Evolutionary conservation across 2,329 filamentous ascomycete genomes (phyloP).

Genomic region (Piedraia hortae): DNA sequence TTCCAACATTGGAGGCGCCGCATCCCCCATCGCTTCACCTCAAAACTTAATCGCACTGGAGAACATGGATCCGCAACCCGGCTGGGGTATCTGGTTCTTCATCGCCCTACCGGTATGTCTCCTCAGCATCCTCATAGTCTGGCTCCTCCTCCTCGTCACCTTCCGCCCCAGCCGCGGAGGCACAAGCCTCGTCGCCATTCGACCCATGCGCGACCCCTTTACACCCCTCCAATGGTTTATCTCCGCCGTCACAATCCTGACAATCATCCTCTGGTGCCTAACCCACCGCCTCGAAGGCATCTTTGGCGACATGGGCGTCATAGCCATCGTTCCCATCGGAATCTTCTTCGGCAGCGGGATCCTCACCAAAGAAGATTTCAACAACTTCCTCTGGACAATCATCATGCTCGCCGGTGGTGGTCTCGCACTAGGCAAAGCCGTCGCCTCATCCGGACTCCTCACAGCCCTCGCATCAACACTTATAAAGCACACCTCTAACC

Average conservation of each 20-base stretch:
- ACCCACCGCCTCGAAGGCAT: slow-evolving; percentile 64
- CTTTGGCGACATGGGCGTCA: slow-evolving; percentile 95
- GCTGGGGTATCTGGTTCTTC: slow-evolving; percentile 95
- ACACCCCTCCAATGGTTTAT: slow-evolving; percentile 85
- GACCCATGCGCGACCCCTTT: slow-evolving; percentile 68
- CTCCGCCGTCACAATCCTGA: slow-evolving; percentile 49
- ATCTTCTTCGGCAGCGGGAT: slow-evolving; percentile 93
- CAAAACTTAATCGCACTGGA: slow-evolving; percentile 92
- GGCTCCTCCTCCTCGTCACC: slow-evolving; percentile 56
- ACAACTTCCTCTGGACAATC: slow-evolving; percentile 99
- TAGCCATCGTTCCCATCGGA: slow-evolving; percentile 85
- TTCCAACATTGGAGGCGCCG: slow-evolving; percentile 86
- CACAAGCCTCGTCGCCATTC: slow-evolving; percentile 74
- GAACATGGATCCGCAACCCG: slow-evolving; percentile 77
- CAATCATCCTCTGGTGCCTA: slow-evolving; percentile 77
- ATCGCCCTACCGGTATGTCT: slow-evolving; percentile 79
- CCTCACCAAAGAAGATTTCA: slow-evolving; percentile 95
- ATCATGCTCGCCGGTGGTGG: slow-evolving; percentile 93
- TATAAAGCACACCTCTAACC: slow-evolving; percentile 40
- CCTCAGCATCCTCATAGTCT: slow-evolving; percentile 66
- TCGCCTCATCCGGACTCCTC: slow-evolving; percentile 74
- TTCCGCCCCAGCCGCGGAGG: slow-evolving; percentile 68
- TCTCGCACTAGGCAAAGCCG: slow-evolving; percentile 72
- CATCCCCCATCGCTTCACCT: slow-evolving; percentile 86
- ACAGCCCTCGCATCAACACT: slow-evolving; percentile 65